Evolutionary conservation across 2,329 filamentous ascomycete genomes (phyloP).

Genomic region (Coleophoma crateriformis): DNA sequence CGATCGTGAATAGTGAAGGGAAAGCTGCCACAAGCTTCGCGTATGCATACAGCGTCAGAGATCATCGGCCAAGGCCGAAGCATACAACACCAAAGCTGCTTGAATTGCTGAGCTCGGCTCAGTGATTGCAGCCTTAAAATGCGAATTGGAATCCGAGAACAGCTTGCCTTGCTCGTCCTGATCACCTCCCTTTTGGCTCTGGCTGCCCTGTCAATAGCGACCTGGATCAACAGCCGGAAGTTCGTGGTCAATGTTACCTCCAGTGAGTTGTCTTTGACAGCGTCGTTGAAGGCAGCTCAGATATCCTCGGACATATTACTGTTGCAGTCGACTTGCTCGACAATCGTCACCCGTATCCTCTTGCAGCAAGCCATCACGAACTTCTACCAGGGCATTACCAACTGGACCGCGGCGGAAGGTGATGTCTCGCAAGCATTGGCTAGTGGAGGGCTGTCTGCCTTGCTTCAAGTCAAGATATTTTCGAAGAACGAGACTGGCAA

Average conservation of each 20-base stretch:
- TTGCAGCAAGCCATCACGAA: conserved; percentile 46
- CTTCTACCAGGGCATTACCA: conserved; percentile 53
- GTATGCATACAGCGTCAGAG: background rate
- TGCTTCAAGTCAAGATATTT: conserved; percentile 71
- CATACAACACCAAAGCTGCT: background rate
- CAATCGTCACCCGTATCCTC: conserved; percentile 62
- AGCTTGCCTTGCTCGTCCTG: conserved; percentile 76
- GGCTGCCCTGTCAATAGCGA: conserved; percentile 74
- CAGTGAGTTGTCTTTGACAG: conserved; percentile 67
- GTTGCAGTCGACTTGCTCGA: conserved; percentile 67
- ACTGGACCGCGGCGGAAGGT: conserved; percentile 54
- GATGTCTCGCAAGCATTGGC: conserved; percentile 68
- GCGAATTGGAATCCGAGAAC: conserved; percentile 83
- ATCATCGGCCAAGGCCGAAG: background rate
- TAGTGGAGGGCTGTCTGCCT: conserved; percentile 42
- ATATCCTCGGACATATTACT: conserved; percentile 74
- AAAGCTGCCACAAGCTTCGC: background rate
- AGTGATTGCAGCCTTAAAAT: conserved; percentile 39
- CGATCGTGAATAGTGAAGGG: too few species aligned
- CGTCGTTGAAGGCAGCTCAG: conserved; percentile 80
- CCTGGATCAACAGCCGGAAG: conserved; percentile 53
- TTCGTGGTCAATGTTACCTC: conserved; percentile 53
- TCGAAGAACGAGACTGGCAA: conserved; percentile 59
- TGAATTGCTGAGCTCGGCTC: background rate
- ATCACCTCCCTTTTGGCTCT: conserved; percentile 69